A percentile compares a stretch with the other conserved stretches of the same genome.
phyloP scores from a whole-genome alignment of 768 basidiomycete genomes.

The Rhodotorula diobovata region DNA sequence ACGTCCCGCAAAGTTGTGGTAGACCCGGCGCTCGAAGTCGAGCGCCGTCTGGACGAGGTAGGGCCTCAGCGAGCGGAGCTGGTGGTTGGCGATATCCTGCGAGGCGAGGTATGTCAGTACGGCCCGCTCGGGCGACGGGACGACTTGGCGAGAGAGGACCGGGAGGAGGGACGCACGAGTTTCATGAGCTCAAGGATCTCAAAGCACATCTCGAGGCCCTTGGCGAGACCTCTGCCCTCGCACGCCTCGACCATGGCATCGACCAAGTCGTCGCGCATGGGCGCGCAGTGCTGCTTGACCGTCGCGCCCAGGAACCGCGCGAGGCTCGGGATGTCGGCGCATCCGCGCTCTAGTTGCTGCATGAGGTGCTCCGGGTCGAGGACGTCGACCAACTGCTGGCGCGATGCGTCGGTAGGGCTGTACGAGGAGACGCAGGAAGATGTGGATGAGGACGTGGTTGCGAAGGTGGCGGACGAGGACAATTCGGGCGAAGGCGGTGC shows the following conservation, averaged over 20 bases:
- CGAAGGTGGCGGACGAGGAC: slow-evolving; percentile 47
- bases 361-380: slow-evolving; percentile 78
- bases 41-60: slow-evolving; percentile 75
- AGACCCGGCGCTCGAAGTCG: slow-evolving; percentile 71
- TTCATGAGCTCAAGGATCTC: slow-evolving; percentile 94
- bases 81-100: slow-evolving; percentile 94
- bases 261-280: slow-evolving; percentile 79
- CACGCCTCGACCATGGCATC: slow-evolving; percentile 67
- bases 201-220: slow-evolving; percentile 73
- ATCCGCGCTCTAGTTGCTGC: slow-evolving; percentile 68
- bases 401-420: slow-evolving; percentile 59
- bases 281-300: slow-evolving; percentile 85
- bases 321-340: slow-evolving; percentile 73
- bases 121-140: no score
- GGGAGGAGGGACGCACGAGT: slow-evolving; percentile 58
- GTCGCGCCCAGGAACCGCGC: slow-evolving; percentile 74
- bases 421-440: slow-evolving; percentile 58
- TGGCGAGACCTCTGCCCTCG: slow-evolving; percentile 58
- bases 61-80: slow-evolving; percentile 86
- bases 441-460: slow-evolving; percentile 59
- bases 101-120: not conserved
- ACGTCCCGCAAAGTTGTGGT: slow-evolving; percentile 54
- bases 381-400: slow-evolving; percentile 57
- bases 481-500: slow-evolving; percentile 14
- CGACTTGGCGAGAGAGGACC: slow-evolving; percentile 19